Evolutionary conservation across 345 rosid genomes (phyloP).

Genomic region (Isatis tinctoria): DNA sequence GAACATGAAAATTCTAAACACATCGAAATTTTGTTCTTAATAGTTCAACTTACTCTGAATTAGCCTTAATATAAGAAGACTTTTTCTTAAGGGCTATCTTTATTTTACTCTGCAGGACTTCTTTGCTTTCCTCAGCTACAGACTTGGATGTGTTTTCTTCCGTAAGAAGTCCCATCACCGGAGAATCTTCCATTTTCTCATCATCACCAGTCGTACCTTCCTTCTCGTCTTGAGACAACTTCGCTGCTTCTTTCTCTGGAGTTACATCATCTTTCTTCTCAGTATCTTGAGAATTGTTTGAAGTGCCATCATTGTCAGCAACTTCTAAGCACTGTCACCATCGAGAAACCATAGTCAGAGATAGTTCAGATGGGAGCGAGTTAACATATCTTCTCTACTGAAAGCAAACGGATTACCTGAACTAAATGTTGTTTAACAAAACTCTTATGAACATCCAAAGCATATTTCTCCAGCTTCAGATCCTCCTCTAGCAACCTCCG

Average conservation of each 20-base stretch:
- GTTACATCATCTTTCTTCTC: conserved; percentile 32
- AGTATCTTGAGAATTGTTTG: conserved; percentile 44
- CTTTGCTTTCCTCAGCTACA: conserved; percentile 37
- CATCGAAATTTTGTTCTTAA: neutral
- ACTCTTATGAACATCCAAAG: conserved; percentile 77
- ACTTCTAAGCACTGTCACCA: conserved; percentile 38
- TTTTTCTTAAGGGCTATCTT: conserved; percentile 59
- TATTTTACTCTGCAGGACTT: conserved; percentile 50
- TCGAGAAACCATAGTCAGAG: neutral
- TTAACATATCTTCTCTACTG: neutral
- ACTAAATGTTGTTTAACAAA: conserved; percentile 57
- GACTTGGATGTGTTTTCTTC: conserved; percentile 37
- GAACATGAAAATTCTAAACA: neutral
- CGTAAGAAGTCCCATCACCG: conserved; percentile 55
- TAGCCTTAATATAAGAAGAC: conserved; percentile 59
- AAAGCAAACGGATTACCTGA: neutral
- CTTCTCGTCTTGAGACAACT: conserved; percentile 38
- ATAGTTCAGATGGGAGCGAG: neutral
- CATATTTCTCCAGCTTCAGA: conserved; percentile 56
- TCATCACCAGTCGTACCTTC: conserved; percentile 18
- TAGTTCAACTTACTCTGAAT: conserved; percentile 60
- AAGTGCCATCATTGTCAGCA: conserved; percentile 36
- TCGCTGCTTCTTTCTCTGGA: conserved; percentile 33
- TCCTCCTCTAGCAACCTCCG: conserved; percentile 86
- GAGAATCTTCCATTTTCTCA: conserved; percentile 38